A percentile compares a stretch with the other conserved stretches of the same genome.
Conservation (phyloP, 208 protist species). For the Wallacemonas sp. region DNA sequence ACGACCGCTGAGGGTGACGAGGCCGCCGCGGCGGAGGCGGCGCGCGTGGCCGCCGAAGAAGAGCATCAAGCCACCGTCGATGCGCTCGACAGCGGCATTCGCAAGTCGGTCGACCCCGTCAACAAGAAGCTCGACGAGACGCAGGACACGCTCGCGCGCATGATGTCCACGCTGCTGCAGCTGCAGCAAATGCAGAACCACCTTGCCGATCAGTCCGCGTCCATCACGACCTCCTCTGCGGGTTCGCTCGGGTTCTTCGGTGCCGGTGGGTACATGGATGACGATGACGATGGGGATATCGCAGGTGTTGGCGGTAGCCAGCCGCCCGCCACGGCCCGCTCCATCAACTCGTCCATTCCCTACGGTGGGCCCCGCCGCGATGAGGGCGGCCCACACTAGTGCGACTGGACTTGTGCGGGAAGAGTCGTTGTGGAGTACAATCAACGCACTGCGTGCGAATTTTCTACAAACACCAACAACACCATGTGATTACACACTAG, state of each 20-base stretch:
- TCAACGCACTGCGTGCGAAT: too few species aligned
- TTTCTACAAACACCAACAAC: too few species aligned
- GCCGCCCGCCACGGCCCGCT: not conserved
- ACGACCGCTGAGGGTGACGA: not conserved
- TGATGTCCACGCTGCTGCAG: conserved; percentile 11
- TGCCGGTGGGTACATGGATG: not conserved
- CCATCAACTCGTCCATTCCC: conserved; percentile 11
- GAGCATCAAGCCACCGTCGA: conserved; percentile 22
- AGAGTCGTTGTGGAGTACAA: too few species aligned
- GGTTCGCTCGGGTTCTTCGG: conserved; percentile 8
- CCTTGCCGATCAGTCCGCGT: conserved; percentile 2
- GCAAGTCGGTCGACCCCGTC: conserved; percentile 24
- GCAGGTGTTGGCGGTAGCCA: not conserved
- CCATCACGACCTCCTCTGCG: conserved; percentile 5
- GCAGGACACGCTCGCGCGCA: conserved; percentile 18
- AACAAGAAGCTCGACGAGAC: conserved; percentile 29
- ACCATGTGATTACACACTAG: too few species aligned
- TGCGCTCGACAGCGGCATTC: conserved; percentile 24
- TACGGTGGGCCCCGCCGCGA: conserved; percentile 1
- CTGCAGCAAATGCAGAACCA: conserved; percentile 23
- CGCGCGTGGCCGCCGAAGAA: conserved; percentile 14
- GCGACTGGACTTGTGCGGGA: too few species aligned
- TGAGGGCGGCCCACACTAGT: not conserved
- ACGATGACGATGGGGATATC: not conserved
- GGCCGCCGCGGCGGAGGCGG: conserved; percentile 18